Evolutionary conservation across 2,329 filamentous ascomycete species (phyloP).

Genomic region (Talaromyces marneffei): DNA sequence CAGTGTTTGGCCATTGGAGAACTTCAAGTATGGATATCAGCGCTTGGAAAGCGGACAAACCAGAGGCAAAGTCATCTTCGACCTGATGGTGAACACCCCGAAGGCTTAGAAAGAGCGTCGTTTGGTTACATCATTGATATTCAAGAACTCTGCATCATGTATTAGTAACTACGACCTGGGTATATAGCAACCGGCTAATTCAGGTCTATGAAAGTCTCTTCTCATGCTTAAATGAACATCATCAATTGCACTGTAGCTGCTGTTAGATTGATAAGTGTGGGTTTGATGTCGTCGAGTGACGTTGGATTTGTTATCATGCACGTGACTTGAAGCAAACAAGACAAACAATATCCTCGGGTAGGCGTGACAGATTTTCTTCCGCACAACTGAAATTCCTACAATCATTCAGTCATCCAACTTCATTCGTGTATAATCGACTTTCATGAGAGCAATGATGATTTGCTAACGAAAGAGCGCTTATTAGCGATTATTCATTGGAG

Average conservation of each 20-base stretch:
- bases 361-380: not conserved
- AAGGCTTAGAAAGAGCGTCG: not conserved
- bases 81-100: not conserved
- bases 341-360: not conserved
- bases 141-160: not conserved
- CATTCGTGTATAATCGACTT: not conserved
- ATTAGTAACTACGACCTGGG: not conserved
- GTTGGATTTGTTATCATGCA: no score
- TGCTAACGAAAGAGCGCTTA: not conserved
- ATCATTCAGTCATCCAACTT: not conserved
- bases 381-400: not conserved
- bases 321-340: conserved; percentile 5
- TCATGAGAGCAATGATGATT: not conserved
- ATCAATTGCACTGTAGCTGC: no score
- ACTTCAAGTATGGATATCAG: not conserved
- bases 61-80: not conserved
- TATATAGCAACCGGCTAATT: not conserved
- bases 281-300: not conserved
- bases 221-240: not conserved
- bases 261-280: no score
- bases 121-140: not conserved
- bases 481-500: not conserved
- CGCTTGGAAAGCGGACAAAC: not conserved
- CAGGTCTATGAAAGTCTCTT: not conserved
- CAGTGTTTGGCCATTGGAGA: conserved; percentile 31